A percentile compares a stretch with the other conserved stretches of the same genome.
These are phyloP conservation scores for Ammopiptanthus mongolicus DNA, from an alignment of 306 rosid species.

Conservation along the genomic window DNA sequence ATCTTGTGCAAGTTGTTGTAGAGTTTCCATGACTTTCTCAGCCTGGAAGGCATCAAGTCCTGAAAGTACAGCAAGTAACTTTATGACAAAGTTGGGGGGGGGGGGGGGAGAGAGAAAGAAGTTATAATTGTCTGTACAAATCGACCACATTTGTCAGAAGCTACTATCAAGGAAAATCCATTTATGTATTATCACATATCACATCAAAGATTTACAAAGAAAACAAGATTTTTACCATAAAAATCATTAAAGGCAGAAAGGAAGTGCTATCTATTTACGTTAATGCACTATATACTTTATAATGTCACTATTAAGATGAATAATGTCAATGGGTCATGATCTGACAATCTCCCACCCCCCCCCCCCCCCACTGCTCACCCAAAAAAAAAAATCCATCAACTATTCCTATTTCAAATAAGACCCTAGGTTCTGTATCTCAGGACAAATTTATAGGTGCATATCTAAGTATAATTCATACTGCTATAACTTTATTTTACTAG, in stretches of 20 bases:
- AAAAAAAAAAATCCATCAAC: too few relatives aligned
- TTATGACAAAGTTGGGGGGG: neutral
- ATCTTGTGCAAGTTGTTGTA: constrained; percentile 77
- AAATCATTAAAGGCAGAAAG: neutral
- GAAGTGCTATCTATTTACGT: neutral
- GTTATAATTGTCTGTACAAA: neutral
- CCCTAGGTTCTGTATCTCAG: too few relatives aligned
- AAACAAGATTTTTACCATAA: neutral
- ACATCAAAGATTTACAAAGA: neutral
- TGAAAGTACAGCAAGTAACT: constrained; percentile 35
- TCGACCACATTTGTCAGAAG: neutral
- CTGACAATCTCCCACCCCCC: neutral
- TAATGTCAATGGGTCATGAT: neutral
- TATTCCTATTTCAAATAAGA: neutral
- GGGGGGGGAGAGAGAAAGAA: neutral
- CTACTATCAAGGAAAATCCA: neutral
- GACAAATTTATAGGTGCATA: too few relatives aligned
- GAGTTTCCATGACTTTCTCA: constrained; percentile 90
- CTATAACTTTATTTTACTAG: neutral
- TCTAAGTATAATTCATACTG: neutral
- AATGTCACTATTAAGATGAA: neutral
- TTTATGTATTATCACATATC: constrained; percentile 3
- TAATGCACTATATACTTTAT: neutral
- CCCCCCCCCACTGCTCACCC: too few relatives aligned
- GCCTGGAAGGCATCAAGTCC: constrained; percentile 99